A percentile compares a stretch with the other conserved stretches of the same genome.
phyloP scores from a whole-genome alignment of 305 asterid genomes.

The Fraxinus ornus region DNA sequence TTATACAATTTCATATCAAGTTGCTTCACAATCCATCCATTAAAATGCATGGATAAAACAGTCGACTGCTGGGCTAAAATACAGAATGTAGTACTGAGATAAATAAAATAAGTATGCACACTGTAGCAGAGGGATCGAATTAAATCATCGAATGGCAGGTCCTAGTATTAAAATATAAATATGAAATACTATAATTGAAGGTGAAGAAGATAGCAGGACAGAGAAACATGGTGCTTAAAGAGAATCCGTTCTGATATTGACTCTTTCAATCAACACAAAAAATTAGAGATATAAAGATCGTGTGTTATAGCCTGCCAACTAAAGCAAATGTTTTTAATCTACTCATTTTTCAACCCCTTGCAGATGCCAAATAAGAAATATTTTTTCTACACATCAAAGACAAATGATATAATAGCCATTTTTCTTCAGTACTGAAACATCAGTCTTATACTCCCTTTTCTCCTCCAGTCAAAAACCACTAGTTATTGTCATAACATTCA shows the following conservation, averaged over 20 bases:
- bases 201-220: neutral
- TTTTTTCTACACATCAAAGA: neutral
- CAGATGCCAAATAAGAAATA: neutral
- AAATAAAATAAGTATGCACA: neutral
- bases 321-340: neutral
- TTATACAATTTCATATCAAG: neutral
- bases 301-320: neutral
- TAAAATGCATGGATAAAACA: neutral
- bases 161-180: neutral
- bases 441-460: neutral
- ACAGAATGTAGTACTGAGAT: neutral
- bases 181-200: neutral
- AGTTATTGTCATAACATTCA: neutral
- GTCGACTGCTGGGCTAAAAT: neutral
- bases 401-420: neutral
- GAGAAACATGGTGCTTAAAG: neutral
- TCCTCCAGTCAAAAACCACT: neutral
- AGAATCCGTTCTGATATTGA: neutral
- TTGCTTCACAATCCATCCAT: neutral
- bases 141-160: neutral
- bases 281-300: neutral
- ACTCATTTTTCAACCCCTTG: neutral
- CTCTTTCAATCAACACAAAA: neutral
- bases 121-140: neutral
- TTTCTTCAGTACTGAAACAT: neutral